Base-by-base conservation (phyloP, 2,329 filamentous ascomycete genomes). In the Kalmusia sp. region DNA sequence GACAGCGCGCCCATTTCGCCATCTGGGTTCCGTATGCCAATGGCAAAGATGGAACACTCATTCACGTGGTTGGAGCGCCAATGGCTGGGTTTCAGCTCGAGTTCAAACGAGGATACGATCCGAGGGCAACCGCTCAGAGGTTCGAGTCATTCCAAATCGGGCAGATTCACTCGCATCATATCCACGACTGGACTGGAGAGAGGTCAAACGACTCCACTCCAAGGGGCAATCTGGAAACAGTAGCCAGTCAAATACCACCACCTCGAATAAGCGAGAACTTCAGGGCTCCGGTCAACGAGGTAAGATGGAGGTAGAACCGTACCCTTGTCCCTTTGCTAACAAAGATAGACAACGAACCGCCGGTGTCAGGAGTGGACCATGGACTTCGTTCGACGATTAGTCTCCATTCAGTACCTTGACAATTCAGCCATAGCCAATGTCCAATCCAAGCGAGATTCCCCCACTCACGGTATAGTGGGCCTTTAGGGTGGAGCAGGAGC, bases 271-370 rank as follows among this genome's bases (percentile, higher is more conserved):
- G 65, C 45, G 47, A 70, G 41, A 70, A 73, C 34, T 74, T 73
- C 30, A 55, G 71, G 51, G 70, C 68, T 2, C 70, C 72, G 3
- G 69, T 74, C 2, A 73, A 72, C 19, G 66, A 70, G 58, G 71
- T 74, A 49, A 53, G 44, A 30, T 15, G 17, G n/a, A n/a, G 22
- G 25, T 8, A 21, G 28, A 21, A 7, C 22, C 3, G 25, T 21
- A 4, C 24, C 4, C 15, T 6, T 17, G 28, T 21, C 5, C 7
- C 4, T 27, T 45, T 24, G 25, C 30, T 51, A 27, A 44, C 14
- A 8, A 7, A 44, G 8, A 17, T 24, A 51, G 49, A 51, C 49
- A 37, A 51, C 49, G 24, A 51, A 51, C 15, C 49, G 49, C 19
- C 39, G 49, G 21, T 51, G 49, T 34, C 49, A 51, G 31, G 49